Evolutionary conservation across 2,329 filamentous ascomycete genomes (phyloP).

Genomic region (Fonsecaea erecta): DNA sequence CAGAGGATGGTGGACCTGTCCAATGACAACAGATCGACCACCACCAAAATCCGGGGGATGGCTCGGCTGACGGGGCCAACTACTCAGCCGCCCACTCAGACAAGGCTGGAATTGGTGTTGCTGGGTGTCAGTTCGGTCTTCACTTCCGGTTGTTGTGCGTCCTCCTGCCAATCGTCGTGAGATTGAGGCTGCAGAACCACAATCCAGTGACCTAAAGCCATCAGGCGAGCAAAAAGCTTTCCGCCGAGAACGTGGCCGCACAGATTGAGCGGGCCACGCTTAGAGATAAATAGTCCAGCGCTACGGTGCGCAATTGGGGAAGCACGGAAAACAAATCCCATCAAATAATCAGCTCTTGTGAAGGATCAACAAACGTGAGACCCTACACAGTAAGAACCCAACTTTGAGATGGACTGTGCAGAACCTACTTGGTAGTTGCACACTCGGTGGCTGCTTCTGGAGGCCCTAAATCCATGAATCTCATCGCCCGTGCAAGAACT

Average conservation of each 20-base stretch:
- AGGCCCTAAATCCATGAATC: not conserved
- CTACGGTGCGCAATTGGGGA: not conserved
- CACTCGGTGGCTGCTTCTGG: not conserved
- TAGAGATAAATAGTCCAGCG: not conserved
- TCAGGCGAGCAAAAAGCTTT: not conserved
- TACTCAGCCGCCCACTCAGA: not conserved
- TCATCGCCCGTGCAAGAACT: not conserved
- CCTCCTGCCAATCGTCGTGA: not conserved
- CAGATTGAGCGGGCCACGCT: not conserved
- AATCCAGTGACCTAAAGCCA: not conserved
- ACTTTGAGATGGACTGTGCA: not conserved
- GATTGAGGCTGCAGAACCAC: not conserved
- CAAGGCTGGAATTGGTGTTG: constrained; percentile 4
- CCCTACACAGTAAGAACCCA: not conserved
- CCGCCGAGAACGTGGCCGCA: not conserved
- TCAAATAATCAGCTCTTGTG: not conserved
- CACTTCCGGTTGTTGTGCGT: not conserved
- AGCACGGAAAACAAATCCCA: not conserved
- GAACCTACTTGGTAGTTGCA: not conserved
- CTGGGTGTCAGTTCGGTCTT: not conserved
- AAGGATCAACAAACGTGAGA: not conserved
- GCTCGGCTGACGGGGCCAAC: constrained; percentile 12
- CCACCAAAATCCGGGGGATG: constrained; percentile 4
- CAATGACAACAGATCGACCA: constrained; percentile 1
- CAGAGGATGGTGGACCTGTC: not conserved